Percentiles rank a stretch among this genome's conserved stretches.
Evolutionary conservation across 352 stramenopile genomes (phyloP).

Genomic region (Globisporangium emineosum): DNA sequence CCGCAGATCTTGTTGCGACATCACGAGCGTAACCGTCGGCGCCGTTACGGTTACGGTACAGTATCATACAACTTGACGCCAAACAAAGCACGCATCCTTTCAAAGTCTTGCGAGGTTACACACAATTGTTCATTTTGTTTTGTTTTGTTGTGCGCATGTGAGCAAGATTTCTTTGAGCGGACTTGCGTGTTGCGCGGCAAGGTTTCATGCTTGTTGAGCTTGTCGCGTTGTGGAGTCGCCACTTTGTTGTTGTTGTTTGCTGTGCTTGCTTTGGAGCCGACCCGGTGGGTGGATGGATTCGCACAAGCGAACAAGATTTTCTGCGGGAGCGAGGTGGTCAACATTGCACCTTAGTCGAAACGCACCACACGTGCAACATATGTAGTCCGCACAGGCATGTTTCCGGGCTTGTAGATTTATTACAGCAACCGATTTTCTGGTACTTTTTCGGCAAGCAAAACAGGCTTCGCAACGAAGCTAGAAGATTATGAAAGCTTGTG

Average conservation of each 20-base stretch:
- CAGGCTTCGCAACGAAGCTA: too few relatives aligned
- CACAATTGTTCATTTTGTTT: background rate
- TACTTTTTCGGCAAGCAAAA: too few relatives aligned
- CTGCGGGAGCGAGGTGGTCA: background rate
- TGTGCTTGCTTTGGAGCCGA: background rate
- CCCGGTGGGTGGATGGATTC: background rate
- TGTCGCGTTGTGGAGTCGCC: background rate
- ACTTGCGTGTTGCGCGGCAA: background rate
- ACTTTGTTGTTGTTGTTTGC: background rate
- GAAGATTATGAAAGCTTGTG: too few relatives aligned
- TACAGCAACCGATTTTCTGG: background rate
- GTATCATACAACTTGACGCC: background rate
- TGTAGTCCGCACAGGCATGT: too few relatives aligned
- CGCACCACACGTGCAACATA: too few relatives aligned
- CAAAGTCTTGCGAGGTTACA: background rate
- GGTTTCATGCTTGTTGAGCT: background rate
- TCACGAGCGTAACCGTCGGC: background rate
- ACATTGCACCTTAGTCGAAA: constrained; percentile 1
- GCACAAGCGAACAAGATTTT: background rate
- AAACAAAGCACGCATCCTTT: background rate
- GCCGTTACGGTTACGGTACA: background rate
- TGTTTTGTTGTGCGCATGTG: background rate
- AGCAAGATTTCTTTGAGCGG: background rate
- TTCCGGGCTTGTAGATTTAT: background rate
- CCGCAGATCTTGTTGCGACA: background rate